Evolutionary conservation across 2,329 filamentous ascomycete species (phyloP), one percentile per base, ranked within the genome.

Genomic region (Pezicula carpinea): DNA sequence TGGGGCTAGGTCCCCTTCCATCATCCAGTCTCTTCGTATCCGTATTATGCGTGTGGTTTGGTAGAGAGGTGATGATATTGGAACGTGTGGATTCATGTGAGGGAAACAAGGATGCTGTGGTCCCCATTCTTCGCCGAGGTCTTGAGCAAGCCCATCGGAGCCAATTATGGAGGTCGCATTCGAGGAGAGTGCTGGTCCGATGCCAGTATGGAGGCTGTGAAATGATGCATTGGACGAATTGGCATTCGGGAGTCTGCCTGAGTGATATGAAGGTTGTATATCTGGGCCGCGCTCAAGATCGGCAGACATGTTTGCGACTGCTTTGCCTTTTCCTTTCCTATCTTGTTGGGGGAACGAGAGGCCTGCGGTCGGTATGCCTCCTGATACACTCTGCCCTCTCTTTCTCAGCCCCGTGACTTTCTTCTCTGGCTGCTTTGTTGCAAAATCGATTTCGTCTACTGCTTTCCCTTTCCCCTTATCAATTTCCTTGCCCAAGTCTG

Each of bases 21-120:
- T 68, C 69, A 97, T 84, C 87, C 91, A 99, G 67, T 99, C 93
- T 35, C 93, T 80, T 48, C 85, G 83, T 53, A 99, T 85, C 14
- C 93, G 85, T 59, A 99, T 96, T 54, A 99, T 87, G 47, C 92
- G 85, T 2, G 93, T 99, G 6, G 76, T 82, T 39, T 76, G 68
- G 61, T 89, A 89, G 54, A 95, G 82, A 13, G 79, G 74, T 6
- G 89, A 95, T 47, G 83, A 75, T 10, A 87, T 64, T 0, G 91
- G 83, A 5, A 96, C 92, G 65, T 99, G 91, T 0, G 91, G 87
- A 62, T 97, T 97, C 33, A 89, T 72, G 62, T 97, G 93, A 41
- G 93, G 93, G 63, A 85, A 97, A 66, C 93, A 99, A 4, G 93
- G 92, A 64, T 99, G 93, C 34, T 86, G 82, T 13, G 91, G 90